Conservation (phyloP, 2,329 filamentous ascomycete species). For the Cladorrhinum sp. region DNA sequence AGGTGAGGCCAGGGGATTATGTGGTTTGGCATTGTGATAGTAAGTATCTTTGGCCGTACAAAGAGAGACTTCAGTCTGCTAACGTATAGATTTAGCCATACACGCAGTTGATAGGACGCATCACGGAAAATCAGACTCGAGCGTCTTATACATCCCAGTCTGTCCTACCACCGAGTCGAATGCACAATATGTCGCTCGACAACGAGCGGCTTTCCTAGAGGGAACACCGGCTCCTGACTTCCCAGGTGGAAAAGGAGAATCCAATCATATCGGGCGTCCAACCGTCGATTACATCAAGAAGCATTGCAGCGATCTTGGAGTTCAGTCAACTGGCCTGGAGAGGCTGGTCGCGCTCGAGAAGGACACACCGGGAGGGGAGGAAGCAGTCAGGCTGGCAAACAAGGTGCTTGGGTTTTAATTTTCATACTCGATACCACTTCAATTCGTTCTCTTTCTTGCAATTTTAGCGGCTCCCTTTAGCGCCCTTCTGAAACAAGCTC, state of each 20-base stretch:
- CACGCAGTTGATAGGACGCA: slow-evolving; percentile 84
- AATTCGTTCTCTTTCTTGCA: neutral
- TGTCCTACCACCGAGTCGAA: slow-evolving; percentile 77
- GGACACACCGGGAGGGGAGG: slow-evolving; percentile 36
- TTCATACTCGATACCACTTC: neutral
- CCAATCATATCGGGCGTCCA: slow-evolving; percentile 48
- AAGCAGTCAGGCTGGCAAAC: slow-evolving; percentile 42
- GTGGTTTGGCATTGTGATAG: slow-evolving; percentile 82
- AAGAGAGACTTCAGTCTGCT: neutral
- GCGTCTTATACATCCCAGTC: slow-evolving; percentile 84
- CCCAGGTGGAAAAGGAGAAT: slow-evolving; percentile 68
- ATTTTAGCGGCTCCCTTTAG: neutral
- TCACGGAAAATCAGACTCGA: slow-evolving; percentile 67
- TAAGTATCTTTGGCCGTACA: slow-evolving; percentile 32
- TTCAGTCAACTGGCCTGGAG: slow-evolving; percentile 46
- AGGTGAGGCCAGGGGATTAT: slow-evolving; percentile 69
- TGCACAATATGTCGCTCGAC: slow-evolving; percentile 65
- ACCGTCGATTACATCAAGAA: slow-evolving; percentile 38
- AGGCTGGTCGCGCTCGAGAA: slow-evolving; percentile 31
- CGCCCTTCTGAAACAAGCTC: neutral
- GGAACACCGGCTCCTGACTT: slow-evolving; percentile 71
- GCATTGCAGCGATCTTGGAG: slow-evolving; percentile 34
- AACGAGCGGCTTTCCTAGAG: slow-evolving; percentile 66
- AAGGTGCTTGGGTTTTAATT: slow-evolving; percentile 44
- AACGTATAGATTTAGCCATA: slow-evolving; percentile 44